phyloP scores from a whole-genome alignment of 164 flowering plant genomes.

The Taxillus chinensis region DNA sequence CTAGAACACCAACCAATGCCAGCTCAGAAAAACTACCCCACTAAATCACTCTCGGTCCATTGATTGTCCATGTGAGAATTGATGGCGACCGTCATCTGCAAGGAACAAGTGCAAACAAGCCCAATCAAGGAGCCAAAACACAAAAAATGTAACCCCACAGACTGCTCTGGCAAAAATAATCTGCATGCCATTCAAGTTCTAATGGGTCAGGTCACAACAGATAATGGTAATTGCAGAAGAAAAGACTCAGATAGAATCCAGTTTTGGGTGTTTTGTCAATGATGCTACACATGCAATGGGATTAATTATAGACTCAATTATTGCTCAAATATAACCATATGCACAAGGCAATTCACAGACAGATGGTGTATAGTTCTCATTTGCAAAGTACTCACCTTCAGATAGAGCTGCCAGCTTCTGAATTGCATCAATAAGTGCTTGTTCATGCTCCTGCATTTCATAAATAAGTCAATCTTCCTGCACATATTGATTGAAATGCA shows the following conservation, averaged over 20 bases:
- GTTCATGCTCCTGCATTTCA: slow-evolving; percentile 75
- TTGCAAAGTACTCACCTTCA: slow-evolving; percentile 73
- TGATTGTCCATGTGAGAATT: slow-evolving; percentile 26
- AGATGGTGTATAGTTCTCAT: neutral
- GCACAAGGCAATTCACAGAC: neutral
- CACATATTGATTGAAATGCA: neutral
- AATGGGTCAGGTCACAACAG: neutral
- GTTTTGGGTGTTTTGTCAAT: no score
- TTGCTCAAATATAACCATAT: neutral
- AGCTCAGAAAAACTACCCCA: neutral
- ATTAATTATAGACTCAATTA: neutral
- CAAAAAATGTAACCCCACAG: neutral
- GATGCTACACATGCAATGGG: neutral
- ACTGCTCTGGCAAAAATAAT: neutral
- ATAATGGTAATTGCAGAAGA: neutral
- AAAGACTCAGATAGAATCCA: no score
- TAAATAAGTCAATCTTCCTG: neutral
- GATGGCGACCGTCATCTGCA: slow-evolving; percentile 34
- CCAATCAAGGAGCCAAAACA: neutral
- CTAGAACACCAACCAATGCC: slow-evolving; percentile 3
- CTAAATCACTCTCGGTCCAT: slow-evolving; percentile 21
- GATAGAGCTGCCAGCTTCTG: slow-evolving; percentile 73
- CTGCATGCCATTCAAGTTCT: neutral
- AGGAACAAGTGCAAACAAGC: neutral
- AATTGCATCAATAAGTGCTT: slow-evolving; percentile 68